Conservation (phyloP, 2,329 filamentous ascomycete genomes). For the Erysiphe neolycopersici region DNA sequence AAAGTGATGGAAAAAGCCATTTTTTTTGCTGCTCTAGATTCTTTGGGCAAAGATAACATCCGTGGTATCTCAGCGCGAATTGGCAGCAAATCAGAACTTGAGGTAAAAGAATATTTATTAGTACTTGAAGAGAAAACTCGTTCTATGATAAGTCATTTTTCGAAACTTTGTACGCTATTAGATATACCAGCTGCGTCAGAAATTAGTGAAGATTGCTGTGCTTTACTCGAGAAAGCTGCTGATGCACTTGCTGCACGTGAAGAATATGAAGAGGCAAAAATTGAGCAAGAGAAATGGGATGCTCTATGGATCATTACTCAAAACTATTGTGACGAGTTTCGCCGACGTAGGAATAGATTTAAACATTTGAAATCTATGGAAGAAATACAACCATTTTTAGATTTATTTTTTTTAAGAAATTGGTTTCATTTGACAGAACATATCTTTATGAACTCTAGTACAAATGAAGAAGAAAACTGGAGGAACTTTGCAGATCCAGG, state of each 20-base stretch:
- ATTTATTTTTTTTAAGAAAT: slow-evolving; percentile 28
- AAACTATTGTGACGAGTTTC: slow-evolving; percentile 6
- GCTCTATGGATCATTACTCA: slow-evolving; percentile 35
- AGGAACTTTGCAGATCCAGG: slow-evolving; percentile 22
- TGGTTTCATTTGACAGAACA: slow-evolving; percentile 38
- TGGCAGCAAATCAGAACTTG: slow-evolving; percentile 43
- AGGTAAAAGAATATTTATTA: slow-evolving; percentile 43
- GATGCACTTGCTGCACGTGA: slow-evolving; percentile 38
- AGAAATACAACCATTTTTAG: slow-evolving; percentile 20
- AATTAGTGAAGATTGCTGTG: slow-evolving; percentile 36
- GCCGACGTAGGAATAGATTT: slow-evolving; percentile 4
- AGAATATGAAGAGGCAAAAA: slow-evolving; percentile 30
- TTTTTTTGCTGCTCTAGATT: slow-evolving; percentile 39
- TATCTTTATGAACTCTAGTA: slow-evolving; percentile 48
- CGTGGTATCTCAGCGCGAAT: slow-evolving; percentile 34
- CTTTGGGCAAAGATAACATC: slow-evolving; percentile 35
- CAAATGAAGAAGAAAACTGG: slow-evolving; percentile 39
- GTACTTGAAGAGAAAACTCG: slow-evolving; percentile 26
- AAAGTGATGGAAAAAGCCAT: slow-evolving; percentile 38
- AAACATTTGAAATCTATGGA: slow-evolving; percentile 9
- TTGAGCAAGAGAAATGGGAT: slow-evolving; percentile 34
- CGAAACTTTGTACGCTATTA: slow-evolving; percentile 5
- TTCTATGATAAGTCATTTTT: slow-evolving; percentile 8
- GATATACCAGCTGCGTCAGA: slow-evolving; percentile 38
- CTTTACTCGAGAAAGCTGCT: slow-evolving; percentile 38